phyloP scores from a whole-genome alignment of 805 yeast species.

The Teunomyces cretensis region DNA sequence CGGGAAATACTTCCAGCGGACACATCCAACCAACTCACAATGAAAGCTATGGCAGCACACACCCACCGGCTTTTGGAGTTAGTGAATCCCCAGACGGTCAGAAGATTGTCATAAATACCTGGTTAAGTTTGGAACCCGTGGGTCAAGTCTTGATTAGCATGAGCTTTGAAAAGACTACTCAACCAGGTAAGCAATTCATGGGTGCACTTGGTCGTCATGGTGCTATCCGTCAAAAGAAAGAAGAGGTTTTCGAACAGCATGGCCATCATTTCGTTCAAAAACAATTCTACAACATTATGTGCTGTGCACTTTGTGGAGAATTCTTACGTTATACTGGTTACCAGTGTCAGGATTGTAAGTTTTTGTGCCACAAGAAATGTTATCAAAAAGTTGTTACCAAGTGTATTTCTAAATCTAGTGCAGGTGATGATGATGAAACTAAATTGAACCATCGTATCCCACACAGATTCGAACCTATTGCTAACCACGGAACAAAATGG shows the following conservation, averaged over 20 bases:
- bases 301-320: constrained; percentile 97
- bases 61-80: neutral
- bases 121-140: constrained; percentile 92
- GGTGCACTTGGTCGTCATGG: constrained; percentile 80
- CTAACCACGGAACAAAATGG: constrained; percentile 97
- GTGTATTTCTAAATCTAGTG: constrained; percentile 75
- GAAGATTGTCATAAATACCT: constrained; percentile 58
- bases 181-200: constrained; percentile 39
- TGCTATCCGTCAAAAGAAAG: constrained; percentile 92
- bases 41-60: neutral
- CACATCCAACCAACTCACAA: neutral
- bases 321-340: constrained; percentile 84
- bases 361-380: constrained; percentile 79
- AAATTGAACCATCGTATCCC: constrained; percentile 95
- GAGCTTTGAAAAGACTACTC: constrained; percentile 68
- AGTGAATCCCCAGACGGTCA: constrained; percentile 11
- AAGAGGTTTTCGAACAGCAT: constrained; percentile 87
- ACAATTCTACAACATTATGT: constrained; percentile 93
- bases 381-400: constrained; percentile 78
- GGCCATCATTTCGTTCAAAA: constrained; percentile 97
- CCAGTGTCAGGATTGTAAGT: constrained; percentile 83
- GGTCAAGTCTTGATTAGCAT: constrained; percentile 82
- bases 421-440: constrained; percentile 71
- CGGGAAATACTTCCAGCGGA: neutral
- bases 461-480: constrained; percentile 89